Evolutionary conservation across 257 asterid species (phyloP), one percentile per base, ranked within the genome.

Genomic region (Petunia axillaris): DNA sequence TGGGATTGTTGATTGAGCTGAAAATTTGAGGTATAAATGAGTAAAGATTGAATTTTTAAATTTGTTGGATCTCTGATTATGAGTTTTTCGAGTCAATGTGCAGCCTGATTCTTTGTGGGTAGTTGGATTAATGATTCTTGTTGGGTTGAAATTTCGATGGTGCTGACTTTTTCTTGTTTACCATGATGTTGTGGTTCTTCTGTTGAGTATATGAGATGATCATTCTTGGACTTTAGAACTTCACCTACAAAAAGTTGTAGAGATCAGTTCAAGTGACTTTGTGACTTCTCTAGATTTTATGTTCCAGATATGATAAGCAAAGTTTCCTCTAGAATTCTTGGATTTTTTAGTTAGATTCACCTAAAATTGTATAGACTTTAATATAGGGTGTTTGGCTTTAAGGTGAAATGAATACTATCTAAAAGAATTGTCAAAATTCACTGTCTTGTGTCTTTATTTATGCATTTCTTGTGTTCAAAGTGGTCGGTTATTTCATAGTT

Each of bases 41-140:
- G 54, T 73, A 13, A n/a, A 81, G 83, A 1, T 64, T 60, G 55
- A 37, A 48, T 66, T 40, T 53, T 81, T 76, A 80, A 77, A 82
- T 86, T 60, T 82, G 41, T 75, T 39, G 67, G 79, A n/a, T 85
- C 82, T 58, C 65, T n/a, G 65, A 64, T 54, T 57, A 73, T 50
- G 66, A 46, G 64, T 4, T 53, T 80, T 11, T 58, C 25, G 64
- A 80, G 79, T 73, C 78, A 36, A 50, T 73, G 78, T 50, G 68
- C 73, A 60, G 75, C 59, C 65, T 68, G 58, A 35, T 74, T 76
- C 67, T 64, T 84, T 62, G 77, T 35, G 59, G 80, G 64, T 76
- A 71, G 43, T 77, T 76, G 10, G 76, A 53, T 37, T 48, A 77
- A 73, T 8, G 52, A 65, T 79, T 82, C 52, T 11, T 67, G 55